phyloP scores from a whole-genome alignment of 345 rosid genomes.

The Acer yangbiense region DNA sequence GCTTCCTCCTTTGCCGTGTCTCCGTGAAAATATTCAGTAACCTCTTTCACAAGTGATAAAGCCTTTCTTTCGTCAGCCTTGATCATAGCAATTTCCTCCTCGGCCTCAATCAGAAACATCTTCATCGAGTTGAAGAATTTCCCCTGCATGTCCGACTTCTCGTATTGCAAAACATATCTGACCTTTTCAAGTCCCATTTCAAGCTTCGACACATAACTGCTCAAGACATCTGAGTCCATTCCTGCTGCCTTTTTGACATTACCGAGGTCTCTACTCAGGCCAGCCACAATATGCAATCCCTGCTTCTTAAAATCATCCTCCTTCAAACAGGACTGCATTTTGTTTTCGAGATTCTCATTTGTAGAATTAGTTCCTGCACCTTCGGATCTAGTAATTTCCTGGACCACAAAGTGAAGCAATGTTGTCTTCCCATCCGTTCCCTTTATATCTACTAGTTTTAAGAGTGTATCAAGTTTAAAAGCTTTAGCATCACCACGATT shows the following conservation, averaged over 20 bases:
- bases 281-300: conserved; percentile 88
- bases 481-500: conserved; percentile 96
- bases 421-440: conserved; percentile 98
- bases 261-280: conserved; percentile 78
- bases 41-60: conserved; percentile 78
- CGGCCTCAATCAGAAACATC: conserved; percentile 72
- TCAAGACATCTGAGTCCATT: conserved; percentile 92
- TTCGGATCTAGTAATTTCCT: conserved; percentile 91
- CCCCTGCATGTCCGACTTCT: conserved; percentile 60
- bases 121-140: conserved; percentile 76
- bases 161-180: conserved; percentile 64
- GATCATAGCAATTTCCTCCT: conserved; percentile 68
- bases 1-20: conserved; percentile 89
- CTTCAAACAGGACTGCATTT: conserved; percentile 27
- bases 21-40: conserved; percentile 92
- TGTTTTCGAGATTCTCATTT: conserved; percentile 40
- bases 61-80: conserved; percentile 79
- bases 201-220: conserved; percentile 83
- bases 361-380: conserved; percentile 42
- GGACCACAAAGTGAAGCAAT: conserved; percentile 96
- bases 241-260: conserved; percentile 93
- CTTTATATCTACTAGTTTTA: conserved; percentile 95
- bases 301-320: conserved; percentile 80
- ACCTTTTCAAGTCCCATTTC: conserved; percentile 85
- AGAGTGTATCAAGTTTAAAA: conserved; percentile 95